phyloP scores from a whole-genome alignment of 129 eudicot species.

The Tagetes patula region DNA sequence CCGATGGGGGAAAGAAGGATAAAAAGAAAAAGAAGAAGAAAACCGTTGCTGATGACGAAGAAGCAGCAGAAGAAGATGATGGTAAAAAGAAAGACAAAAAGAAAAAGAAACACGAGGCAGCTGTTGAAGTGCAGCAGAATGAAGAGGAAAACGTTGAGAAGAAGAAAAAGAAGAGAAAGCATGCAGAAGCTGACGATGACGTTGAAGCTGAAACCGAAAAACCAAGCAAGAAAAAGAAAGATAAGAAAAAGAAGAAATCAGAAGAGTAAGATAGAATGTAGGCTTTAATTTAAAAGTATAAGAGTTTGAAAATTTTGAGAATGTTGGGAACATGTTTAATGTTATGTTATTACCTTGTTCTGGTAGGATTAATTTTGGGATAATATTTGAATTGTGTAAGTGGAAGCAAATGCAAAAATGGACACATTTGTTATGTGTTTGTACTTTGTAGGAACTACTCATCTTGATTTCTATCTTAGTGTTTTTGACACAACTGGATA shows the following conservation, averaged over 20 bases:
- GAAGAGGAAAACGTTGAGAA: slow-evolving; percentile 58
- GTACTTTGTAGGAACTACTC: not conserved
- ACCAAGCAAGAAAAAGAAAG: slow-evolving; percentile 46
- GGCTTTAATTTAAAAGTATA: slow-evolving; percentile 1
- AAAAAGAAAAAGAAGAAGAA: slow-evolving; percentile 56
- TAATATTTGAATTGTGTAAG: not conserved
- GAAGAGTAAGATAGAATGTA: slow-evolving; percentile 40
- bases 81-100: slow-evolving; percentile 58
- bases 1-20: slow-evolving; percentile 49
- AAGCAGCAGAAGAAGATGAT: slow-evolving; percentile 31
- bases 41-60: slow-evolving; percentile 34
- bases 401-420: not conserved
- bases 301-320: slow-evolving; percentile 18
- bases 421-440: slow-evolving; percentile 4
- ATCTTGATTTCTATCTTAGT: not conserved
- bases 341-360: slow-evolving; percentile 2
- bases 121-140: slow-evolving; percentile 15
- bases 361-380: slow-evolving; percentile 10
- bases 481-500: not conserved
- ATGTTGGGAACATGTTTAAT: slow-evolving; percentile 11
- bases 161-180: slow-evolving; percentile 88
- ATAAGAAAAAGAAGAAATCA: slow-evolving; percentile 64
- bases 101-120: slow-evolving; percentile 51
- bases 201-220: slow-evolving; percentile 41
- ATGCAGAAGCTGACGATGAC: slow-evolving; percentile 47